phyloP scores from a whole-genome alignment of 345 rosid genomes.

The Corchorus capsularis region DNA sequence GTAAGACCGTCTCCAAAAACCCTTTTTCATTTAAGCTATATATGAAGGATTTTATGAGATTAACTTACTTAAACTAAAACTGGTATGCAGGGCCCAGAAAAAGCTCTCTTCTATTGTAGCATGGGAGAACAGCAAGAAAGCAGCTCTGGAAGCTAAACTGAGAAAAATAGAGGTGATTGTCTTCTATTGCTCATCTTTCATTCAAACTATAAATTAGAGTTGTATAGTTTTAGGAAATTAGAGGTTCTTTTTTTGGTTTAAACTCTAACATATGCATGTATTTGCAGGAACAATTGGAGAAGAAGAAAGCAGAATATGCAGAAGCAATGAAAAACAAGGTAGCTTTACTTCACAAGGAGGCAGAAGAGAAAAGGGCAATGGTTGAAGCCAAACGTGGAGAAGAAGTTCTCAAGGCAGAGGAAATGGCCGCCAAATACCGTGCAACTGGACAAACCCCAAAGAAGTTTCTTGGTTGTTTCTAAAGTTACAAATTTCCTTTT shows the following conservation, averaged over 20 bases:
- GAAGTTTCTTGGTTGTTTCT: conserved; percentile 79
- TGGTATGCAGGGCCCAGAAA: conserved; percentile 74
- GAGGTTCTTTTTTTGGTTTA: not conserved
- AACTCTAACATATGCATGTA: conserved; percentile 4
- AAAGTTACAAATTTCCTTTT: conserved; percentile 19
- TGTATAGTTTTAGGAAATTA: not conserved
- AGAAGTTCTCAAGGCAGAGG: conserved; percentile 84
- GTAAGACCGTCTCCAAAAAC: conserved; percentile 39
- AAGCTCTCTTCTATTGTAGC: conserved; percentile 62
- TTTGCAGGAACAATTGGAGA: conserved; percentile 77
- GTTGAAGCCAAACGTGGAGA: conserved; percentile 79
- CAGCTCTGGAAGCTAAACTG: conserved; percentile 71
- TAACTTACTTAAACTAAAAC: not conserved
- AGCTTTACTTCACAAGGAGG: conserved; percentile 70
- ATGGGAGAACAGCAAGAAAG: conserved; percentile 91
- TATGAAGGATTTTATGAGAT: not conserved
- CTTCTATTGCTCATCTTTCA: not conserved
- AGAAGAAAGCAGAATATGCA: conserved; percentile 75
- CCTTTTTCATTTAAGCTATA: not conserved
- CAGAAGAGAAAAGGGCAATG: conserved; percentile 86
- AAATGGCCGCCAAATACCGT: conserved; percentile 77
- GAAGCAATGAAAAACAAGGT: conserved; percentile 83
- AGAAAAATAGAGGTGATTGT: conserved; percentile 67
- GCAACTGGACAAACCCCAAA: conserved; percentile 81
- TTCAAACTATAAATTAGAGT: not conserved